Evolutionary conservation across 2,329 filamentous ascomycete genomes (phyloP).

Genomic region (Neophaeococcomyces mojaviensis): DNA sequence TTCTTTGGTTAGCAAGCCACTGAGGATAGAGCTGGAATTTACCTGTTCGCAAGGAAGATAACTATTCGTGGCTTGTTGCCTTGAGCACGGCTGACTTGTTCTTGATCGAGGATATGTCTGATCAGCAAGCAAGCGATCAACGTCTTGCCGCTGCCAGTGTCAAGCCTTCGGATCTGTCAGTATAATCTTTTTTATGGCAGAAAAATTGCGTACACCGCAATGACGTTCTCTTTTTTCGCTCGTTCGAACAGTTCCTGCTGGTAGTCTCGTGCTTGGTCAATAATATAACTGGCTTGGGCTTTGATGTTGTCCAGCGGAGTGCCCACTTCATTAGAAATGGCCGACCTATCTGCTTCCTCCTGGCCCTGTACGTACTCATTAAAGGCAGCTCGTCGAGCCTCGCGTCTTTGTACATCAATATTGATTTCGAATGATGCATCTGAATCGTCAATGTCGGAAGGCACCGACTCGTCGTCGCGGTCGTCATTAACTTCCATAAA

Average conservation of each 20-base stretch:
- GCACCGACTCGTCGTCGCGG: not conserved
- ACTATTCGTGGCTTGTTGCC: conserved; percentile 59
- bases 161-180: conserved; percentile 2
- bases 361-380: conserved; percentile 11
- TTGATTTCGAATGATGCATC: not conserved
- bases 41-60: conserved; percentile 63
- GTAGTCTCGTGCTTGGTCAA: conserved; percentile 76
- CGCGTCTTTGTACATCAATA: not conserved
- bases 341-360: conserved; percentile 2
- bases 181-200: not conserved
- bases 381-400: conserved; percentile 14
- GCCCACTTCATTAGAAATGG: conserved; percentile 1
- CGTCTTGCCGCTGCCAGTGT: conserved; percentile 81
- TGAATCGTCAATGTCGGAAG: not conserved
- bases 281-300: conserved; percentile 53
- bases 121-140: conserved; percentile 87
- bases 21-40: not conserved
- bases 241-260: conserved; percentile 85
- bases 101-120: conserved; percentile 65
- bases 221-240: conserved; percentile 76
- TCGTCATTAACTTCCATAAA: not conserved
- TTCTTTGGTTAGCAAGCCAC: conserved; percentile 29
- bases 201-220: conserved; percentile 65
- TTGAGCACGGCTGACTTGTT: conserved; percentile 60
- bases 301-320: conserved; percentile 30